phyloP scores from a whole-genome alignment of 2,329 filamentous ascomycete genomes.

The Trichoderma sp. region DNA sequence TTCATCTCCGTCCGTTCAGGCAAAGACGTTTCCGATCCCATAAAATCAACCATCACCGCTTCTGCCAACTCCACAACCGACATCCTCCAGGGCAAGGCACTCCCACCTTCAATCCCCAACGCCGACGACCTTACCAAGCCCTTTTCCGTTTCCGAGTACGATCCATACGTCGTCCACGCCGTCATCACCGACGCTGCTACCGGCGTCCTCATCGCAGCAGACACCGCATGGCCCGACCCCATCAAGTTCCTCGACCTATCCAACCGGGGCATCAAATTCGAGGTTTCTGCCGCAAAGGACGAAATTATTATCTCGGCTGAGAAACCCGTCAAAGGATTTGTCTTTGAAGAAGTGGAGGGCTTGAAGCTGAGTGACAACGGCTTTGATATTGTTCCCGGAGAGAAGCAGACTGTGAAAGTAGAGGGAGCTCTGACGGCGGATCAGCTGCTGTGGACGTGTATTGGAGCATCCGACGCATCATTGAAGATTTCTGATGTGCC shows the following conservation, averaged over 20 bases:
- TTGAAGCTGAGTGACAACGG: constrained; percentile 59
- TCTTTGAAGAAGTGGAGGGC: constrained; percentile 53
- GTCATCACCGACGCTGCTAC: constrained; percentile 43
- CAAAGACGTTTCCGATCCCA: constrained; percentile 38
- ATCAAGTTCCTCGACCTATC: constrained; percentile 62
- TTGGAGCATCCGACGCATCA: constrained; percentile 30
- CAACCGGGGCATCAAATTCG: constrained; percentile 45
- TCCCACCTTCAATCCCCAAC: constrained; percentile 26
- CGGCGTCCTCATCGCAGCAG: constrained; percentile 48
- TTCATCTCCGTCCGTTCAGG: constrained; percentile 50
- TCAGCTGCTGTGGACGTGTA: constrained; percentile 30
- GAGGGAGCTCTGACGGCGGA: constrained; percentile 27
- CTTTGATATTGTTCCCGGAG: constrained; percentile 60
- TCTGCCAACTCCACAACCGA: constrained; percentile 47
- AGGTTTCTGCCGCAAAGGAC: constrained; percentile 32
- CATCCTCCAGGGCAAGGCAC: constrained; percentile 34
- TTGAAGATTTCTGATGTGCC: constrained; percentile 19
- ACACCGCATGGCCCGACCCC: constrained; percentile 64
- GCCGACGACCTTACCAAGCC: constrained; percentile 14
- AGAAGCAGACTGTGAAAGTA: constrained; percentile 34
- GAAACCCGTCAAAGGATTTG: constrained; percentile 61
- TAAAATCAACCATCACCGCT: constrained; percentile 36
- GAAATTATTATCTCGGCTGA: constrained; percentile 42
- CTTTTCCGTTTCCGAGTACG: constrained; percentile 44
- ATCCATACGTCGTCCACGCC: constrained; percentile 54